These are phyloP conservation scores for Echria macrotheca DNA, from an alignment of 495 filamentous ascomycete genomes.

Conservation along the genomic window DNA sequence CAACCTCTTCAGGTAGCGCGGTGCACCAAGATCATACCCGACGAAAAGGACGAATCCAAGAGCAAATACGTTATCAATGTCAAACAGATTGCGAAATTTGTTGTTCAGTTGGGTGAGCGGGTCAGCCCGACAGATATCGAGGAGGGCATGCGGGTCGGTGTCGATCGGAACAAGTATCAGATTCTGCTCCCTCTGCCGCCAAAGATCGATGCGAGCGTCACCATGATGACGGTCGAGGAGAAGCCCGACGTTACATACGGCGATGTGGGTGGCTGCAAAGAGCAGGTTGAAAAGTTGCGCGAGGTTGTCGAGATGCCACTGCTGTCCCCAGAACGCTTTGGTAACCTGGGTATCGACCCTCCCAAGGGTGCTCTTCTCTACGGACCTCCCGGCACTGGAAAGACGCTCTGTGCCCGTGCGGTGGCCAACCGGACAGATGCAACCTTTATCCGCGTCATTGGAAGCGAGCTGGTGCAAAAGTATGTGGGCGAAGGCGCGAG, in stretches of 20 bases:
- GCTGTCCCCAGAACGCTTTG: slow-evolving; percentile 92
- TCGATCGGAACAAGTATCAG: slow-evolving; percentile 98
- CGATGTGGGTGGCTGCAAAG: slow-evolving; percentile 97
- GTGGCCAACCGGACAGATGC: slow-evolving; percentile 97
- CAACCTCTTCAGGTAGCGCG: slow-evolving; percentile 95
- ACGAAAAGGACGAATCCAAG: slow-evolving; percentile 95
- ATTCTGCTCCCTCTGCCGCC: slow-evolving; percentile 95
- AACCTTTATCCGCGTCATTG: slow-evolving; percentile 97
- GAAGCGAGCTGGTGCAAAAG: slow-evolving; percentile 94
- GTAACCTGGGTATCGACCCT: slow-evolving; percentile 94
- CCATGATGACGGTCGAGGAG: slow-evolving; percentile 99
- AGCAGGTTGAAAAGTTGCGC: slow-evolving; percentile 97
- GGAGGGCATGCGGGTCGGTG: slow-evolving; percentile 96
- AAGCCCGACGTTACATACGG: slow-evolving; percentile 99
- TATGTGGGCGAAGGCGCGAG: slow-evolving; percentile 96
- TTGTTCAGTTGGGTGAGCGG: slow-evolving; percentile 94
- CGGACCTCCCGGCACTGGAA: slow-evolving; percentile 94
- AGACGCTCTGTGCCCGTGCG: slow-evolving; percentile 94
- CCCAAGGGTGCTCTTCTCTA: slow-evolving; percentile 97
- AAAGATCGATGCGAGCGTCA: slow-evolving; percentile 98
- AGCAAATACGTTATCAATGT: slow-evolving; percentile 99
- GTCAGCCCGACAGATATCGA: slow-evolving; percentile 98
- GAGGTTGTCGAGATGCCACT: slow-evolving; percentile 98
- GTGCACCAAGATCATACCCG: slow-evolving; percentile 98
- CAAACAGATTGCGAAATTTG: slow-evolving; percentile 99